Conservation (phyloP, 768 basidiomycete genomes). For the Suillus occidentalis region DNA sequence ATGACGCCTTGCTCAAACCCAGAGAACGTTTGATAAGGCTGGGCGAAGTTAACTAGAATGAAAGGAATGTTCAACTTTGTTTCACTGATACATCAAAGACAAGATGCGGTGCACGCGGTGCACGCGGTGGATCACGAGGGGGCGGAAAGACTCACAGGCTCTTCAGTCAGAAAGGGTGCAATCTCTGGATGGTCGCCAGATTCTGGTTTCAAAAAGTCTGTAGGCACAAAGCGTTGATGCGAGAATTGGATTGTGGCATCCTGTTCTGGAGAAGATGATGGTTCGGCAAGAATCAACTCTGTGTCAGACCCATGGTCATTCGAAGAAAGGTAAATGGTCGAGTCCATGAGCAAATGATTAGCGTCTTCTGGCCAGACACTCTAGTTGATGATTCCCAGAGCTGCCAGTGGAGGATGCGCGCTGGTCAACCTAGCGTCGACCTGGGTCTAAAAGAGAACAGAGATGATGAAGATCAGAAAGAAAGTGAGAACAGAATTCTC, state of each 20-base stretch:
- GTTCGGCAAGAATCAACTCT: background rate
- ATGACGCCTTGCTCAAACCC: constrained; percentile 32
- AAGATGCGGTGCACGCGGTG: background rate
- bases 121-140: constrained; percentile 3
- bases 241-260: constrained; percentile 4
- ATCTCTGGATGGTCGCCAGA: constrained; percentile 5
- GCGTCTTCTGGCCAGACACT: background rate
- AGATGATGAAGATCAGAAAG: constrained; percentile 1
- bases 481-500: background rate
- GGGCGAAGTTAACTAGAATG: constrained; percentile 8
- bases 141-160: constrained; percentile 7
- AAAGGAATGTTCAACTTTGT: constrained; percentile 5
- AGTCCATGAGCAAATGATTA: background rate
- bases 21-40: constrained; percentile 19
- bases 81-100: background rate
- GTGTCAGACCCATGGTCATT: background rate
- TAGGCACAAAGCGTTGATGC: background rate
- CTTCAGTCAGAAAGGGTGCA: constrained; percentile 10
- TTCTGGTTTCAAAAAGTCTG: background rate
- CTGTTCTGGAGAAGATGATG: constrained; percentile 2
- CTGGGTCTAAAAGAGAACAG: background rate
- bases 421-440: background rate
- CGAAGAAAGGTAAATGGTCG: background rate
- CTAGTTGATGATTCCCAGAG: background rate
- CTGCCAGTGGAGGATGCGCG: too few relatives aligned